phyloP scores from a whole-genome alignment of 176 grass and related monocot genomes.

The Oryza punctata region DNA sequence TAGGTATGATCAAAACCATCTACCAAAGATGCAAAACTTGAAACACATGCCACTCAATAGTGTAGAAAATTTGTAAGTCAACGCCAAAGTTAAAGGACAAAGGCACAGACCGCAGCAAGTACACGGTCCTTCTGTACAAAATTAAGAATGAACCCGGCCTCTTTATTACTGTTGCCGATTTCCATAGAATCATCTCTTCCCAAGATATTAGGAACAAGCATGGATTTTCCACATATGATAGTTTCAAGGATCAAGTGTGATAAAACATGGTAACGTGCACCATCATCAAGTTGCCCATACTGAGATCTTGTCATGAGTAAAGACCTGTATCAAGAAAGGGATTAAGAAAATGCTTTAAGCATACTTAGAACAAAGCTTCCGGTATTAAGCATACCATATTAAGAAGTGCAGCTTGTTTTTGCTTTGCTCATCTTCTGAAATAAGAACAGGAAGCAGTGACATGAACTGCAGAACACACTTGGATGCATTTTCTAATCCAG shows the following conservation, averaged over 20 bases:
- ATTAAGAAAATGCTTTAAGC: not conserved
- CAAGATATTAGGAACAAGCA: slow-evolving; percentile 77
- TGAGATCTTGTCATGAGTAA: slow-evolving; percentile 76
- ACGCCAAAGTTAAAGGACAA: not conserved
- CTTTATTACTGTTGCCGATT: slow-evolving; percentile 66
- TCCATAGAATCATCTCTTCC: slow-evolving; percentile 68
- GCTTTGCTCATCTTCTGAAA: slow-evolving; percentile 85
- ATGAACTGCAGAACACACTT: slow-evolving; percentile 87
- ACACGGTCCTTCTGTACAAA: slow-evolving; percentile 92
- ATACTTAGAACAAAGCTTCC: not conserved
- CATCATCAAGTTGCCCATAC: slow-evolving; percentile 80
- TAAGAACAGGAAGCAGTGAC: slow-evolving; percentile 75
- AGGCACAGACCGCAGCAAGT: slow-evolving; percentile 60
- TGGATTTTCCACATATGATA: slow-evolving; percentile 84
- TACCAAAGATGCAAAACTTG: not conserved
- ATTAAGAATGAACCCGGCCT: slow-evolving; percentile 85
- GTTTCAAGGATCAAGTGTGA: slow-evolving; percentile 94
- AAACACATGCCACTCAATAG: slow-evolving; percentile 24
- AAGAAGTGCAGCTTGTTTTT: slow-evolving; percentile 90
- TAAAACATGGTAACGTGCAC: slow-evolving; percentile 86
- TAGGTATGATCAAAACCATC: not conserved
- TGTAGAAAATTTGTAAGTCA: not conserved
- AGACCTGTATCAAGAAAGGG: slow-evolving; percentile 61
- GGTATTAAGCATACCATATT: slow-evolving; percentile 58
- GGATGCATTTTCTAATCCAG: slow-evolving; percentile 86